These are phyloP conservation scores for Solanum rostratum DNA, from an alignment of 257 asterid species.

Conservation along the genomic window DNA sequence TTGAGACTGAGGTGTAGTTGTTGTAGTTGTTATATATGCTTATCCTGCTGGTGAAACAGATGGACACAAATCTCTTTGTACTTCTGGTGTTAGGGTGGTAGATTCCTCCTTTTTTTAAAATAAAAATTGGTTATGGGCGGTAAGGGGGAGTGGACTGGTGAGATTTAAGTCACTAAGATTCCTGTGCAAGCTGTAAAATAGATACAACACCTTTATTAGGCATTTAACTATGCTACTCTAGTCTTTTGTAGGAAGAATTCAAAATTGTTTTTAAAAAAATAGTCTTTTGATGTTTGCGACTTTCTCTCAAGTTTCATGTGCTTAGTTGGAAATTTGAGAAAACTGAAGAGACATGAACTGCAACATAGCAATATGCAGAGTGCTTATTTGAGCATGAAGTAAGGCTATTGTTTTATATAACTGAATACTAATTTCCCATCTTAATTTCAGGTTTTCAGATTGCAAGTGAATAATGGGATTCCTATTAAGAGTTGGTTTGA, in stretches of 20 bases:
- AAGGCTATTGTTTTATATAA: neutral
- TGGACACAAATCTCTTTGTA: neutral
- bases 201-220: neutral
- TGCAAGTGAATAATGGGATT: constrained; percentile 95
- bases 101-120: neutral
- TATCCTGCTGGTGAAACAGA: neutral
- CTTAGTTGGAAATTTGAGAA: neutral
- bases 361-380: neutral
- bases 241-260: neutral
- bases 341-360: neutral
- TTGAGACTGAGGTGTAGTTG: neutral
- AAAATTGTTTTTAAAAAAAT: neutral
- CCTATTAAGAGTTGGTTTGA: constrained; percentile 98
- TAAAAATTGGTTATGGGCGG: neutral
- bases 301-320: neutral
- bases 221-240: neutral
- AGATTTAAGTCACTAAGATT: neutral
- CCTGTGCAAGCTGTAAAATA: neutral
- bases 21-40: neutral
- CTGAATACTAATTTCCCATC: constrained; percentile 2
- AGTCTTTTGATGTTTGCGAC: neutral
- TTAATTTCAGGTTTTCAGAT: constrained; percentile 70
- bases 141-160: neutral
- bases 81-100: neutral
- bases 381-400: neutral